These are phyloP conservation scores for Boletus rex-veris DNA, from an alignment of 768 basidiomycete species.

Conservation along the genomic window DNA sequence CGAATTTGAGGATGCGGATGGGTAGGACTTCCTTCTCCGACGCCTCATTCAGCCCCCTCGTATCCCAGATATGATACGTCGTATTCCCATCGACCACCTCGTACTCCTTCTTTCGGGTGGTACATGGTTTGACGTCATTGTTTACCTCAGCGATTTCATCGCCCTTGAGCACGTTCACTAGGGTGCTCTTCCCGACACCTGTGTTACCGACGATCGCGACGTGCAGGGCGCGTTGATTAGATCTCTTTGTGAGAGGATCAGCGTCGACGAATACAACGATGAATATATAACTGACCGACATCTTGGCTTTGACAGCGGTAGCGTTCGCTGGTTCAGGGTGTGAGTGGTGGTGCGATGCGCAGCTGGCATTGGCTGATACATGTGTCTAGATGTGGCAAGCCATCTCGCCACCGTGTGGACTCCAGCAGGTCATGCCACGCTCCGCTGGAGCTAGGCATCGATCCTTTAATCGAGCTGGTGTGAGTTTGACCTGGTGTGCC, in stretches of 20 bases:
- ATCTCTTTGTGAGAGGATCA: slow-evolving; percentile 1
- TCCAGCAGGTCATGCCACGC: slow-evolving; percentile 15
- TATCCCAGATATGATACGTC: slow-evolving; percentile 22
- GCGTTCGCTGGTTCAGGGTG: neutral
- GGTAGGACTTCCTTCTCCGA: neutral
- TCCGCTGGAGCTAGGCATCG: neutral
- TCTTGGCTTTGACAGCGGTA: slow-evolving; percentile 2
- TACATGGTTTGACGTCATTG: slow-evolving; percentile 23
- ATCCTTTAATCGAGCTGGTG: neutral
- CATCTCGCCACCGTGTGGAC: slow-evolving; percentile 11
- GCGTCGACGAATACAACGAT: neutral
- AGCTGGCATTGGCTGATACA: neutral
- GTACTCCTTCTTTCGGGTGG: slow-evolving; percentile 3
- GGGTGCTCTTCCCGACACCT: slow-evolving; percentile 27
- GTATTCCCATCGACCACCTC: slow-evolving; percentile 2
- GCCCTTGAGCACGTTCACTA: slow-evolving; percentile 26
- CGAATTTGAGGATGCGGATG: neutral
- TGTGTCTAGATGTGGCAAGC: neutral
- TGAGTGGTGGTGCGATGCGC: neutral
- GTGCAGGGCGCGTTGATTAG: slow-evolving; percentile 3
- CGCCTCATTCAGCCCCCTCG: slow-evolving; percentile 25
- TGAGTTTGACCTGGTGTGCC: too few relatives aligned
- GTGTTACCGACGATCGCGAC: slow-evolving; percentile 23
- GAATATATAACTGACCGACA: slow-evolving; percentile 14
- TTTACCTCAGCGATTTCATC: slow-evolving; percentile 7